These are phyloP conservation scores for Fusarium mangiferae DNA, from an alignment of 2,329 filamentous ascomycete species.

Conservation along the genomic window DNA sequence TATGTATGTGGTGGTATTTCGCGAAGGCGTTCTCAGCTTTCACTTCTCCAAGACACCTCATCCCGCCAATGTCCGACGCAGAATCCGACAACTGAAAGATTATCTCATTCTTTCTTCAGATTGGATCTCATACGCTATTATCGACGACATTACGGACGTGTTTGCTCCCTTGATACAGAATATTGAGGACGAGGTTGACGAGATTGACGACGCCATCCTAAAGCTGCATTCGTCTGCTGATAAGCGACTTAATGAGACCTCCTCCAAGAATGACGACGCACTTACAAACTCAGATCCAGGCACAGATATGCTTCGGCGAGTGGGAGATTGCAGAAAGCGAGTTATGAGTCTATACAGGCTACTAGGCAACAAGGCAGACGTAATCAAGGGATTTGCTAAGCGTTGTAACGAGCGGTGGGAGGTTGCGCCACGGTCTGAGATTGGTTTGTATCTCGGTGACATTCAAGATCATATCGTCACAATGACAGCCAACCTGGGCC, in stretches of 20 bases:
- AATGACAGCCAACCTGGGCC: slow-evolving; percentile 95
- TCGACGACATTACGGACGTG: slow-evolving; percentile 97
- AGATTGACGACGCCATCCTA: slow-evolving; percentile 93
- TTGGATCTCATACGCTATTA: slow-evolving; percentile 98
- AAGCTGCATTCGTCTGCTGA: slow-evolving; percentile 75
- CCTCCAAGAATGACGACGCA: slow-evolving; percentile 61
- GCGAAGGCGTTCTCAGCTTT: slow-evolving; percentile 94
- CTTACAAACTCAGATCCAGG: slow-evolving; percentile 59
- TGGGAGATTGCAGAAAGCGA: slow-evolving; percentile 94
- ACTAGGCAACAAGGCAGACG: slow-evolving; percentile 96
- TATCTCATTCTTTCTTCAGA: slow-evolving; percentile 93
- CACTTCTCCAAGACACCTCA: slow-evolving; percentile 98
- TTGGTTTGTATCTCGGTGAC: slow-evolving; percentile 96
- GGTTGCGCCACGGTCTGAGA: slow-evolving; percentile 92
- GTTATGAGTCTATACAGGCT: slow-evolving; percentile 96
- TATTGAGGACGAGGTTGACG: slow-evolving; percentile 96
- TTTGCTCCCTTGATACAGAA: slow-evolving; percentile 91
- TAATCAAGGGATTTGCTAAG: slow-evolving; percentile 99
- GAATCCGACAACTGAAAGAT: slow-evolving; percentile 92
- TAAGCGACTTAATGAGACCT: slow-evolving; percentile 52
- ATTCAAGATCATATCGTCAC: slow-evolving; percentile 99
- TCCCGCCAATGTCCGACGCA: slow-evolving; percentile 91
- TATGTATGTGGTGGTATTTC: slow-evolving; percentile 97
- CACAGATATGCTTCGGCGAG: slow-evolving; percentile 88
- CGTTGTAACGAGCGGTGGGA: slow-evolving; percentile 98